Conservation (phyloP, 1,139 yeast genomes). For the Sugiyamaella castrensis region DNA sequence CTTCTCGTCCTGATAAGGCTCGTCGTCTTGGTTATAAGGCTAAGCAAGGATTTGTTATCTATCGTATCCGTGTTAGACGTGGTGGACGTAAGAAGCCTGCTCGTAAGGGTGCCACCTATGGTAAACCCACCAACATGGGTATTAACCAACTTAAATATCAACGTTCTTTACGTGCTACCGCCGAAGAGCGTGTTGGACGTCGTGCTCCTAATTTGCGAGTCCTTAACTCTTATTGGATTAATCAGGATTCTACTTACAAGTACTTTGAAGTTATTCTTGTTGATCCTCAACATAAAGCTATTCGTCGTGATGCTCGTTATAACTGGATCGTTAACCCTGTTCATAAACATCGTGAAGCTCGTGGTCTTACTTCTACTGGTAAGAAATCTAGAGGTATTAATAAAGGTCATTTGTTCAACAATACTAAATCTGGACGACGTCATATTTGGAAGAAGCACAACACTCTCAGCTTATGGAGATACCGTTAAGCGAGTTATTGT, state of each 20-base stretch:
- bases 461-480: conserved; percentile 99
- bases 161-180: conserved; percentile 95
- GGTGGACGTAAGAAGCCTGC: conserved; percentile 99
- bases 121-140: conserved; percentile 99
- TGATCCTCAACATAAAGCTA: conserved; percentile 98
- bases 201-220: conserved; percentile 99
- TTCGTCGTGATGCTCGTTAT: conserved; percentile 98
- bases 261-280: conserved; percentile 96
- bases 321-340: conserved; percentile 99
- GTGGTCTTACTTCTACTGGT: conserved; percentile 98
- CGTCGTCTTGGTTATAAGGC: conserved; percentile 99
- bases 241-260: conserved; percentile 99
- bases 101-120: conserved; percentile 99
- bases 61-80: conserved; percentile 99
- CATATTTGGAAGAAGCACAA: conserved; percentile 99
- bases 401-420: conserved; percentile 99
- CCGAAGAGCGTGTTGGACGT: conserved; percentile 99
- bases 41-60: conserved; percentile 98
- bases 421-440: conserved; percentile 96
- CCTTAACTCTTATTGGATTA: conserved; percentile 99
- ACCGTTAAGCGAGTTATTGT: conserved; percentile 60
- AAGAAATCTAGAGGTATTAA: conserved; percentile 99
- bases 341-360: conserved; percentile 99
- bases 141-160: conserved; percentile 99
- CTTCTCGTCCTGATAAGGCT: conserved; percentile 99